phyloP scores from a whole-genome alignment of 73 alveolate species.

The Paramecium biaurelia region DNA sequence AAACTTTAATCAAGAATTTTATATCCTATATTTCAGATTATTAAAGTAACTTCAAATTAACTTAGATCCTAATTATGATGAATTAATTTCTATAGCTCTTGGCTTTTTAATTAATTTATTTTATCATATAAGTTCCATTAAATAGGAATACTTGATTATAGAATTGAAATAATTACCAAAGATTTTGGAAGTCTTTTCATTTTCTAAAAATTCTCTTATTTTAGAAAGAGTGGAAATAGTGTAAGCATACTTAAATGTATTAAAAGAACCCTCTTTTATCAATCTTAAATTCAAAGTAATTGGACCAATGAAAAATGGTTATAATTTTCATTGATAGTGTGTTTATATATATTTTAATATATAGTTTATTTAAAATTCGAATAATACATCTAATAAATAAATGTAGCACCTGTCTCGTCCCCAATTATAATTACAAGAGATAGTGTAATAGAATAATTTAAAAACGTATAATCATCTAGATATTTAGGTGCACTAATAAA shows the following conservation, averaged over 20 bases:
- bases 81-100: constrained; percentile 23
- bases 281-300: background rate
- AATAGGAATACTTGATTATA: background rate
- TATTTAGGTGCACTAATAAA: constrained; percentile 23
- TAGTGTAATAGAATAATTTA: background rate
- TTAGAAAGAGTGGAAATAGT: background rate
- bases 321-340: background rate
- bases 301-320: background rate
- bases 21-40: background rate
- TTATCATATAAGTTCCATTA: background rate
- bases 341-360: background rate
- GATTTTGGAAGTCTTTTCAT: constrained; percentile 50
- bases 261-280: background rate
- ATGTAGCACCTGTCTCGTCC: constrained; percentile 27
- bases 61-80: background rate
- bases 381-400: background rate
- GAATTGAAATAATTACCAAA: background rate
- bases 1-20: background rate
- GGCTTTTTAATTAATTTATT: constrained; percentile 48
- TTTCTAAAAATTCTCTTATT: constrained; percentile 67
- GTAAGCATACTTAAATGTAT: background rate
- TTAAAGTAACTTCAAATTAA: background rate
- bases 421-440: constrained; percentile 35
- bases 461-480: background rate
- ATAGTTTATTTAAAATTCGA: constrained; percentile 20